Evolutionary conservation across 495 filamentous ascomycete species (phyloP).

Genomic region (Thermothielavioides terrestris): DNA sequence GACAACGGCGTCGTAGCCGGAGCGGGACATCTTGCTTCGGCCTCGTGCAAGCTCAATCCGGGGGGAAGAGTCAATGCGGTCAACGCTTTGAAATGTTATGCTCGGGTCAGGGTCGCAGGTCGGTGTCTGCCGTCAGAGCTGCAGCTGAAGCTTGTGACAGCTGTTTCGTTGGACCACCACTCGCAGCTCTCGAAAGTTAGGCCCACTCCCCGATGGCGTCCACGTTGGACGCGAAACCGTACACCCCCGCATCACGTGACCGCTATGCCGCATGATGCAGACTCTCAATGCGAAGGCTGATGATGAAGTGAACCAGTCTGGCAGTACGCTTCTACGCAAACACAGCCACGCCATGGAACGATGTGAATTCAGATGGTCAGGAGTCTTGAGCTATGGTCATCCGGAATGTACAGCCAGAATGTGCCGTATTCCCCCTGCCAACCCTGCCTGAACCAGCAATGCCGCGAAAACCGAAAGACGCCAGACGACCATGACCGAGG

Average conservation of each 20-base stretch:
- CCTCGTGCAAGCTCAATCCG: neutral
- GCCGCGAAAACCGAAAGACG: constrained; percentile 27
- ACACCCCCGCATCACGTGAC: no score
- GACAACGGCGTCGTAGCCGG: constrained; percentile 94
- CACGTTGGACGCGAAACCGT: neutral
- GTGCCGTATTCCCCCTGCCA: constrained; percentile 19
- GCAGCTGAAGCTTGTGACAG: constrained; percentile 19
- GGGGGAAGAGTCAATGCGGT: neutral
- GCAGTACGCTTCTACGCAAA: no score
- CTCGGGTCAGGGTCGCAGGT: neutral
- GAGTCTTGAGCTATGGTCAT: constrained; percentile 28
- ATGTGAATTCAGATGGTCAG: constrained; percentile 14
- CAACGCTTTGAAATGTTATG: no score
- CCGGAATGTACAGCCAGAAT: constrained; percentile 22
- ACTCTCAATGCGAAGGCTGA: no score
- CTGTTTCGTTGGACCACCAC: constrained; percentile 15
- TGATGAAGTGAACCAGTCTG: no score
- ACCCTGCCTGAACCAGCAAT: constrained; percentile 23
- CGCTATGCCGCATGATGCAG: no score
- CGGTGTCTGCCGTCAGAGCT: neutral
- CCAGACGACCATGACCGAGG: constrained; percentile 29
- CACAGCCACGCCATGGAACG: constrained; percentile 9
- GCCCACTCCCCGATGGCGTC: no score
- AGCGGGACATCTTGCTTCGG: constrained; percentile 56
- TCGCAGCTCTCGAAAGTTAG: neutral